Percentiles rank a stretch among this genome's conserved stretches.
Evolutionary conservation across 306 rosid species (phyloP).

Genomic region (Vicia faba): DNA sequence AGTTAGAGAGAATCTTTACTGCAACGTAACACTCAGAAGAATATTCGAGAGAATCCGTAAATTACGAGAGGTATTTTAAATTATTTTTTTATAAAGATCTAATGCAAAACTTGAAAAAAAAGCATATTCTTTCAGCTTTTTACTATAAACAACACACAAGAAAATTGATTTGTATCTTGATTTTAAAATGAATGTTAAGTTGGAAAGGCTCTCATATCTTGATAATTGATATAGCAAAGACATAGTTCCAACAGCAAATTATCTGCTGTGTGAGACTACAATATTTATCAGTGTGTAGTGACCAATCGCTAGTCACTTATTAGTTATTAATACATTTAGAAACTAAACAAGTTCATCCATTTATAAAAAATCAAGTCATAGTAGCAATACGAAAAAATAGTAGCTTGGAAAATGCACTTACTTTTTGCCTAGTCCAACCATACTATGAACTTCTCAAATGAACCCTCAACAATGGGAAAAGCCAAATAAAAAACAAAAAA

Average conservation of each 20-base stretch:
- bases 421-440: conserved; percentile 96
- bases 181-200: conserved; percentile 13
- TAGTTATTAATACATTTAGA: conserved; percentile 4
- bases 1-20: too few species aligned
- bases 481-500: conserved; percentile 28
- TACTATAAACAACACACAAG: conserved; percentile 15
- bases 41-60: too few species aligned
- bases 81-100: too few species aligned
- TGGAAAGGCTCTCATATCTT: conserved; percentile 26
- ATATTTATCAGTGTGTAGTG: conserved; percentile 13
- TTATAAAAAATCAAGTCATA: conserved; percentile 10
- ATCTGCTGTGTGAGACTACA: conserved; percentile 27
- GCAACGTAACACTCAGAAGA: too few species aligned
- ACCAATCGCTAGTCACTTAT: not conserved
- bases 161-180: conserved; percentile 3
- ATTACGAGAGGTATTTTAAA: too few species aligned
- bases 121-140: not conserved
- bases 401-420: conserved; percentile 46
- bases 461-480: conserved; percentile 68
- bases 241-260: conserved; percentile 24
- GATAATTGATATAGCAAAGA: not conserved
- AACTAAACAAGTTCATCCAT: conserved; percentile 36
- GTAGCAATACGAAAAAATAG: conserved; percentile 2
- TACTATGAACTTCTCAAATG: conserved; percentile 60
- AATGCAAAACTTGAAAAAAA: too few species aligned